Percentiles rank a stretch among this genome's conserved stretches.
Evolutionary conservation across 495 filamentous ascomycete species (phyloP).

Genomic region (Aspergillus indologenus): DNA sequence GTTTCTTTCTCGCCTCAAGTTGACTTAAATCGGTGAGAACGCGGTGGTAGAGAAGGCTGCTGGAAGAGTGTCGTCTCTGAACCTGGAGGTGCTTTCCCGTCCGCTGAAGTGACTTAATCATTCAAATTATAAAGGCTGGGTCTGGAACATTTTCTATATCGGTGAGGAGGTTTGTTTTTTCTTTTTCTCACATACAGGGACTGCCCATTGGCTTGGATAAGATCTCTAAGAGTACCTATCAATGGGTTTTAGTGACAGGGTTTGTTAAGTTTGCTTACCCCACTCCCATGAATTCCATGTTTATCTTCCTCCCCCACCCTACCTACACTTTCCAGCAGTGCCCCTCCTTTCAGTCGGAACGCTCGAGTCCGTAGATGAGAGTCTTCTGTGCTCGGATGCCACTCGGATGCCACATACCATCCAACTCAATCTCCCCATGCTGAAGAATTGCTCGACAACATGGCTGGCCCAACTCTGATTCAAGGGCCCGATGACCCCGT

Average conservation of each 20-base stretch:
- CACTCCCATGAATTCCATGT: not conserved
- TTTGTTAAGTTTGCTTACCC: conserved; percentile 9
- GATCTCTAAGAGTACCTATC: not conserved
- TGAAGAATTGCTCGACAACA: not conserved
- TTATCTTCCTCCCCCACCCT: not conserved
- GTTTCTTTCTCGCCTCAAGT: no score
- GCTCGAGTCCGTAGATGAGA: not conserved
- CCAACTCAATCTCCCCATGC: not conserved
- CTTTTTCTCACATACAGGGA: no score
- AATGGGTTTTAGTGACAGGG: not conserved
- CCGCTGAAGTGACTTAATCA: no score
- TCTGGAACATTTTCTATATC: no score
- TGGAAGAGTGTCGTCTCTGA: no score
- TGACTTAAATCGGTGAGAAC: no score
- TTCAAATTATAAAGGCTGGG: no score
- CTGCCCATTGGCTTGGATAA: no score
- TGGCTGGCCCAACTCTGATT: not conserved
- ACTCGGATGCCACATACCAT: no score
- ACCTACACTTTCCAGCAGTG: not conserved
- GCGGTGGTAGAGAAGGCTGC: no score
- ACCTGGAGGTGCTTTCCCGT: no score
- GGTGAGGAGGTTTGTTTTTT: no score
- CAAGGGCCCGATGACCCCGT: conserved; percentile 10
- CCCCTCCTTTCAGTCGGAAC: not conserved
- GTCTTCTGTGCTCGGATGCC: not conserved